Evolutionary conservation across 345 rosid genomes (phyloP), one percentile per base, ranked within the genome.

Genomic region (Limnanthes douglasii): DNA sequence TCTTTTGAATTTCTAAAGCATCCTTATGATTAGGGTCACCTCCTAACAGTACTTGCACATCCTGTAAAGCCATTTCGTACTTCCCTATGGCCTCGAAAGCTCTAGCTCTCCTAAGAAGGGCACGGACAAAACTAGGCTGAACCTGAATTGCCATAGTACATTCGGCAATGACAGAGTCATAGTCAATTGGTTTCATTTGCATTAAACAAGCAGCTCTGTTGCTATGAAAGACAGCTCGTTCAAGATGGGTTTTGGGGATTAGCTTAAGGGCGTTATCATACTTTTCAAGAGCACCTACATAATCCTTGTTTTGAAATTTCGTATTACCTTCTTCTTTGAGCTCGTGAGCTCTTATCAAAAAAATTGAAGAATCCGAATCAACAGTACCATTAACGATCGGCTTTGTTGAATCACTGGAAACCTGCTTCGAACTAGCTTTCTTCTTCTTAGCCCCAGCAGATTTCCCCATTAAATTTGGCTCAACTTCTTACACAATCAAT

Each of bases 161-260:
- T 67, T 88, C 97, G 15, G 75, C 34, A 57, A 88, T 88, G 19
- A 83, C 92, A 21, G 64, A 43, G 8, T 77, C 98, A 32, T 83
- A 90, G 38, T 83, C 83, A 17, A 83, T 60, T 2, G 98, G 98
- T 41, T 90, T 90, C 98, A 90, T 77, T 48, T 90, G 98, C 94
- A 86, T 81, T 73, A 86, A 63, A 48, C 97, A 86, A 41, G 94
- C 94, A 15, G 98, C 95, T 34, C 84, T 62, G 19, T 90, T 90
- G 70, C 95, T 77, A 18, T 90, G 95, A 45, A 76, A 84, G 37
- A 90, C 75, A 11, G 95, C 98, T 23, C 94, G 66, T 21, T 90
- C 98, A 0, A 74, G 85, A 50, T 90, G 94, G 35, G 36, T 66
- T 44, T 77, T 84, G 0, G 98, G 79, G 14, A 68, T 73, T 15